Percentiles rank a stretch among this genome's conserved stretches.
These are phyloP conservation scores for Hypoxylon sp. DNA, from an alignment of 2,329 filamentous ascomycete genomes.

Conservation along the genomic window DNA sequence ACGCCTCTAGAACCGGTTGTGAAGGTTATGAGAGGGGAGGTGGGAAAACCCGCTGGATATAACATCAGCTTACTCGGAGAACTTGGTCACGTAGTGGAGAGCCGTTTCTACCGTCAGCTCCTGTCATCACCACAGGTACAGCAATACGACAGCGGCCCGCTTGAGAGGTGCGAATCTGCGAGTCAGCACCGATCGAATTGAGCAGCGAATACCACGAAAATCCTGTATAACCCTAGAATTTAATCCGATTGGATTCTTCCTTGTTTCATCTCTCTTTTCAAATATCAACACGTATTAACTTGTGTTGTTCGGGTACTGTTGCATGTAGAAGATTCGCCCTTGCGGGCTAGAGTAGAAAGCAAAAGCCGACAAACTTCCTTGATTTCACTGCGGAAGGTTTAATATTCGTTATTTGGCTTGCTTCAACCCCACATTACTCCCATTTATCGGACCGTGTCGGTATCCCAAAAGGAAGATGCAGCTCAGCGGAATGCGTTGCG, in stretches of 20 bases:
- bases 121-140: conserved; percentile 34
- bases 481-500: conserved; percentile 33
- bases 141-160: conserved; percentile 39
- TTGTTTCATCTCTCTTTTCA: conserved; percentile 22
- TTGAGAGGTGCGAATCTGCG: conserved; percentile 41
- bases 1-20: conserved; percentile 24
- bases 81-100: conserved; percentile 38
- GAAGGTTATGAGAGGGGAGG: conserved; percentile 10
- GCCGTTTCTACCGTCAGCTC: conserved; percentile 39
- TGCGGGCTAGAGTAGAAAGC: conserved; percentile 21
- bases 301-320: conserved; percentile 30
- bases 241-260: conserved; percentile 34
- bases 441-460: conserved; percentile 37
- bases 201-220: conserved; percentile 24
- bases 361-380: conserved; percentile 13
- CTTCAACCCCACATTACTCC: conserved; percentile 21
- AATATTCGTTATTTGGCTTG: conserved; percentile 12
- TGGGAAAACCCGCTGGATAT: conserved; percentile 42
- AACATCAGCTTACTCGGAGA: conserved; percentile 44
- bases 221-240: conserved; percentile 11
- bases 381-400: conserved; percentile 6
- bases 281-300: conserved; percentile 32
- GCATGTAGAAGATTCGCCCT: conserved; percentile 31
- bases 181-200: conserved; percentile 40
- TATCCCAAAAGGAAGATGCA: conserved; percentile 24